These are phyloP conservation scores for Xylariaceae sp. DNA, from an alignment of 2,329 filamentous ascomycete genomes.

Conservation along the genomic window DNA sequence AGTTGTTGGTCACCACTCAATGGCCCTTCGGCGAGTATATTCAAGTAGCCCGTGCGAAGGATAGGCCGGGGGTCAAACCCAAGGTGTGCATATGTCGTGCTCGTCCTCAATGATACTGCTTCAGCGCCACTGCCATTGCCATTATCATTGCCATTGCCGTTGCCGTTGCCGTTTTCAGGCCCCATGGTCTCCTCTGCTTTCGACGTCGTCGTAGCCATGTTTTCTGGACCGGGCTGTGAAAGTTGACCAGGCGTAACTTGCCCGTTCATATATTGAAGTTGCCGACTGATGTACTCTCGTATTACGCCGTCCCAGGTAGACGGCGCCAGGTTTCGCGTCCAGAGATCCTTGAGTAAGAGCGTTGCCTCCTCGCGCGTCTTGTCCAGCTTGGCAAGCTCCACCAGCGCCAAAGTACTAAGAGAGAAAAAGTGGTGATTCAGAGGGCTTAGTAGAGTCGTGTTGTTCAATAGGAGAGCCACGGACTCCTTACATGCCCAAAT, in stretches of 20 bases:
- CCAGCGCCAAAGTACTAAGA: conserved; percentile 54
- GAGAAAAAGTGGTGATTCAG: conserved; percentile 62
- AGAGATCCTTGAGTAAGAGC: conserved; percentile 49
- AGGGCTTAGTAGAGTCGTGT: conserved; percentile 52
- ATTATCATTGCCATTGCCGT: no score
- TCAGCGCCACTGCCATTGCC: conserved; percentile 6
- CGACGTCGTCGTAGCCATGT: conserved; percentile 37
- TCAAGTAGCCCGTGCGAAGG: conserved; percentile 38
- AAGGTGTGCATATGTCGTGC: conserved; percentile 37
- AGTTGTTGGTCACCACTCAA: conserved; percentile 9
- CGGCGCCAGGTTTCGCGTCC: conserved; percentile 46
- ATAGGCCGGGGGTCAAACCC: conserved; percentile 38
- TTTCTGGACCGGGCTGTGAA: conserved; percentile 19
- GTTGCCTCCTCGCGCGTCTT: conserved; percentile 53
- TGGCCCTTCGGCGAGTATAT: conserved; percentile 24
- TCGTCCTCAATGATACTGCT: conserved; percentile 23
- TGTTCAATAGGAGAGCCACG: conserved; percentile 51
- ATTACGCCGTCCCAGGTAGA: conserved; percentile 54
- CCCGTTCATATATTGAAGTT: conserved; percentile 33
- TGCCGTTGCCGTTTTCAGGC: conserved; percentile 17
- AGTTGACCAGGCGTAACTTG: conserved; percentile 49
- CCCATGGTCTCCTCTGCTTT: conserved; percentile 25
- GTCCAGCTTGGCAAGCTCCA: conserved; percentile 52
- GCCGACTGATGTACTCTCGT: conserved; percentile 46
- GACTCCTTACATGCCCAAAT: conserved; percentile 56